Conservation (phyloP, 225 moss, liverwort and hornwort genomes). For the Pseudisothecium myosuroides region DNA sequence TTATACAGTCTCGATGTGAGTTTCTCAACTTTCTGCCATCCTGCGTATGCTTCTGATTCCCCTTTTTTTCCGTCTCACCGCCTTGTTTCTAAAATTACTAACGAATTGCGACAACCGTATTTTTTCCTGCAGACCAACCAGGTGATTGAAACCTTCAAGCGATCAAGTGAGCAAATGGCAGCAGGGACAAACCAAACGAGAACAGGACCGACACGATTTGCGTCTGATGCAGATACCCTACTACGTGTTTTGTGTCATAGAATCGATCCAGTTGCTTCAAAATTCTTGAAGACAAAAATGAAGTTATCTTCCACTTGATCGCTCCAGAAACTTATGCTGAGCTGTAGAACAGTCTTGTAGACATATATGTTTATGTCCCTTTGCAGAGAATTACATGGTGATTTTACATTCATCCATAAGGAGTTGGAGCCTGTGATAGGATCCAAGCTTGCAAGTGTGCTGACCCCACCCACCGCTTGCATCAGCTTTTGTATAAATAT, state of each 20-base stretch:
- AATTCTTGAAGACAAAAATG: conserved; percentile 91
- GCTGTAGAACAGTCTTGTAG: conserved; percentile 12
- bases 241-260: conserved; percentile 93
- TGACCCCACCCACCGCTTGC: not conserved
- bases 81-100: not conserved
- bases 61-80: not conserved
- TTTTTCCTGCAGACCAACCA: conserved; percentile 46
- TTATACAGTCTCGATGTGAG: conserved; percentile 83
- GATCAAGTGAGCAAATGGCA: conserved; percentile 88
- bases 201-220: conserved; percentile 54
- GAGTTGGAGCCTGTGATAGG: conserved; percentile 16
- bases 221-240: conserved; percentile 77
- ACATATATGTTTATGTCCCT: not conserved
- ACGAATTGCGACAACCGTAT: not conserved
- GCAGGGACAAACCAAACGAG: conserved; percentile 56
- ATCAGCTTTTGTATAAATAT: conserved; percentile 24
- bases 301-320: conserved; percentile 78
- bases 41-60: not conserved
- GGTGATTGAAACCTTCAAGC: conserved; percentile 79
- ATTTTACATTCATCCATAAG: conserved; percentile 29
- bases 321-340: not conserved
- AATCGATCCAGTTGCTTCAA: conserved; percentile 76
- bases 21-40: not conserved
- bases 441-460: conserved; percentile 25
- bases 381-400: not conserved